Percentiles rank a stretch among this genome's conserved stretches.
Conservation (phyloP, 768 basidiomycete genomes). For the Podaxis carcinomalis region DNA sequence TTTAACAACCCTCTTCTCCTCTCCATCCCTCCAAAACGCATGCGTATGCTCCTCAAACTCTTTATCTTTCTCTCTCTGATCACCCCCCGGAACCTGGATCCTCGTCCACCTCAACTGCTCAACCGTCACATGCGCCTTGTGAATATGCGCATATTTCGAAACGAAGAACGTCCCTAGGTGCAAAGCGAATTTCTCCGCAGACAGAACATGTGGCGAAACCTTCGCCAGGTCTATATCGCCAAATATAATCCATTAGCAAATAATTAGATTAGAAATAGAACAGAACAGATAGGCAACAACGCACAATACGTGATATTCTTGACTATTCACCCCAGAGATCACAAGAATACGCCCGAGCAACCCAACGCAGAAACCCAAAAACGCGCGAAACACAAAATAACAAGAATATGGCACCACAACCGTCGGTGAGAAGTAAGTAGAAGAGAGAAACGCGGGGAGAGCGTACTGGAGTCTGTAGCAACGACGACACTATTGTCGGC, state of each 20-base stretch:
- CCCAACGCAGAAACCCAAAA: not conserved
- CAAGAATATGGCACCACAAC: not conserved
- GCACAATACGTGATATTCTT: constrained; percentile 67
- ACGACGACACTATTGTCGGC: constrained; percentile 88
- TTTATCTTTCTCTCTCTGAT: constrained; percentile 12
- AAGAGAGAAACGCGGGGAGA: not conserved
- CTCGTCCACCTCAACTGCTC: constrained; percentile 85
- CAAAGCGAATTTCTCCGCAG: constrained; percentile 81
- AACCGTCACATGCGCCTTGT: constrained; percentile 64
- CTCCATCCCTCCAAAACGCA: constrained; percentile 85
- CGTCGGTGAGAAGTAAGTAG: not conserved
- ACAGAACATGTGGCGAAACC: constrained; percentile 80
- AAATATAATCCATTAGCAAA: not conserved
- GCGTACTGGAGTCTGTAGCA: constrained; percentile 86
- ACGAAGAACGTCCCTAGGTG: constrained; percentile 84
- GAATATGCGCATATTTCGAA: constrained; percentile 72
- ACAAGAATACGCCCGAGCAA: not conserved
- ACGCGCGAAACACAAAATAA: not conserved
- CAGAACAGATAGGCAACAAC: constrained; percentile 8
- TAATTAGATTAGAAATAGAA: not conserved
- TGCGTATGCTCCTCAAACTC: constrained; percentile 55
- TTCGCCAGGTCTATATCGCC: constrained; percentile 71
- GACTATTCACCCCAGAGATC: constrained; percentile 31
- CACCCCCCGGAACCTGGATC: constrained; percentile 49
- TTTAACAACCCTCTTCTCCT: constrained; percentile 74